phyloP scores from a whole-genome alignment of 2,329 filamentous ascomycete genomes.

The Fusarium palustre region DNA sequence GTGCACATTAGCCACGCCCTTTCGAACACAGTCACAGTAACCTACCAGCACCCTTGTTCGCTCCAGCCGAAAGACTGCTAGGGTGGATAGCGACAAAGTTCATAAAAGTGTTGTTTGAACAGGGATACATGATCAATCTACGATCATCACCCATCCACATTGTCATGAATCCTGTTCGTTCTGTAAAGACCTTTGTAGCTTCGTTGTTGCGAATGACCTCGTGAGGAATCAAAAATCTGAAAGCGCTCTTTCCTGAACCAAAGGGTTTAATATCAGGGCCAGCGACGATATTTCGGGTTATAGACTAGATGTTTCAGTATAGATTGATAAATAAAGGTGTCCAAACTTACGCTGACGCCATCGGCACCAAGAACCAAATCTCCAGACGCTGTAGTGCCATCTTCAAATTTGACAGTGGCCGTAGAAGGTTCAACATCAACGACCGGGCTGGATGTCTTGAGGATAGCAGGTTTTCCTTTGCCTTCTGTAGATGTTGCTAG shows the following conservation, averaged over 20 bases:
- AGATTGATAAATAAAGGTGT: accelerated
- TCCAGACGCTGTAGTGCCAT: constrained; percentile 57
- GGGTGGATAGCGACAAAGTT: constrained; percentile 67
- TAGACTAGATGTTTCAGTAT: constrained; percentile 26
- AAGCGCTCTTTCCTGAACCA: constrained; percentile 65
- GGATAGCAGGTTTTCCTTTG: constrained; percentile 51
- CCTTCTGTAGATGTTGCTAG: constrained; percentile 55
- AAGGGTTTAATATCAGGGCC: constrained; percentile 50
- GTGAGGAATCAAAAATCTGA: constrained; percentile 63
- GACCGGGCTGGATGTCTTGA: constrained; percentile 58
- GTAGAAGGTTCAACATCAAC: constrained; percentile 56
- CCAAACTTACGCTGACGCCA: constrained; percentile 59
- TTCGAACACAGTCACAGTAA: accelerated
- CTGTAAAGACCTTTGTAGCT: constrained; percentile 24
- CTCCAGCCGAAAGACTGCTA: not conserved
- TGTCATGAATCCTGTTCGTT: constrained; percentile 23
- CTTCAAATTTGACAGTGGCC: constrained; percentile 58
- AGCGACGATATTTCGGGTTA: constrained; percentile 41
- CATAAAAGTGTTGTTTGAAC: constrained; percentile 56
- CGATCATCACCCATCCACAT: constrained; percentile 58
- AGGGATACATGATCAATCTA: constrained; percentile 62
- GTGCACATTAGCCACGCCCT: not conserved
- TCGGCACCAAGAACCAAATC: constrained; percentile 68
- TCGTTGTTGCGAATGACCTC: constrained; percentile 51
- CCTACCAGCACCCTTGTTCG: constrained; percentile 21